Conservation (phyloP, 2,329 filamentous ascomycete genomes). For the Microcyclosporella mali region DNA sequence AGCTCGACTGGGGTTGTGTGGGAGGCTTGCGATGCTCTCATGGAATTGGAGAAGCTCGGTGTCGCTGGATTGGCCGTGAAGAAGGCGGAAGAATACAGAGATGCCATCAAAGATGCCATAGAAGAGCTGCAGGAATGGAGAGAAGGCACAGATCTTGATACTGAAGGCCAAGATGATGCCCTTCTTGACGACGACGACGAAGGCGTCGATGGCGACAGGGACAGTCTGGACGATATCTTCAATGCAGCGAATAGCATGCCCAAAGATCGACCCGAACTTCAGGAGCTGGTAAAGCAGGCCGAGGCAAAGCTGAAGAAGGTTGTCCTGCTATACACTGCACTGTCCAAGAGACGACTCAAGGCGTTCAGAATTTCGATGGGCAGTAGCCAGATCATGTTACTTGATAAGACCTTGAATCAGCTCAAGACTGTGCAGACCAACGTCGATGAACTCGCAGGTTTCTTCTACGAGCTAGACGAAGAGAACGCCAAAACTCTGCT, state of each 20-base stretch:
- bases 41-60: conserved; percentile 58
- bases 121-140: conserved; percentile 85
- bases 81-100: conserved; percentile 67
- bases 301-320: conserved; percentile 62
- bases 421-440: conserved; percentile 58
- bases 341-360: conserved; percentile 64
- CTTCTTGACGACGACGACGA: conserved; percentile 36
- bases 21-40: conserved; percentile 71
- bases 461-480: conserved; percentile 65
- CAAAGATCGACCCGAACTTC: conserved; percentile 58
- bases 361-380: conserved; percentile 16
- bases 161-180: conserved; percentile 30
- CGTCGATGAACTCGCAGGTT: conserved; percentile 63
- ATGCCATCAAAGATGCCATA: conserved; percentile 73
- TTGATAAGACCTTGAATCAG: conserved; percentile 52
- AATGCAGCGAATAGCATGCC: conserved; percentile 56
- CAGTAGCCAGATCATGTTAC: conserved; percentile 21
- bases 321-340: conserved; percentile 61
- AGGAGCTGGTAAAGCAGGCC: conserved; percentile 58
- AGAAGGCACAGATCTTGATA: conserved; percentile 51
- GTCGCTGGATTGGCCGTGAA: conserved; percentile 63
- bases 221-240: conserved; percentile 64
- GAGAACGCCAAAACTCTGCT: conserved; percentile 54
- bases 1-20: conserved; percentile 71
- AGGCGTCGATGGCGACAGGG: conserved; percentile 35